Conservation (phyloP, 352 stramenopile genomes). For the Phytophthora citrophthora region DNA sequence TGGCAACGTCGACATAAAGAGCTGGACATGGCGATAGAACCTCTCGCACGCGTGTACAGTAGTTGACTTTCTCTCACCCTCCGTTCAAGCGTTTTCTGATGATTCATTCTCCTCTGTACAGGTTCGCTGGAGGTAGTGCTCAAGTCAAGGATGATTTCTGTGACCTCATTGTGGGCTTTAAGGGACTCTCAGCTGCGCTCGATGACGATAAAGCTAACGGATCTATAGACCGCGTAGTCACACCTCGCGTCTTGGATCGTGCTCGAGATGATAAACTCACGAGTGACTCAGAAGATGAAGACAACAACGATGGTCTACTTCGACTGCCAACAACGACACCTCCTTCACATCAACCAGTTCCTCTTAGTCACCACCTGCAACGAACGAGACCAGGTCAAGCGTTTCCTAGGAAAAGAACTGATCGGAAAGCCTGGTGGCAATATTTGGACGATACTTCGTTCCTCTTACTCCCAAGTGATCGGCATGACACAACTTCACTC, state of each 20-base stretch:
- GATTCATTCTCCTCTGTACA: neutral
- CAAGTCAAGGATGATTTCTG: slow-evolving; percentile 63
- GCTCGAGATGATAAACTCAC: neutral
- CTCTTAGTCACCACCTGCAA: slow-evolving; percentile 33
- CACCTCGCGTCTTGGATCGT: slow-evolving; percentile 3
- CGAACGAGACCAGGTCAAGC: slow-evolving; percentile 26
- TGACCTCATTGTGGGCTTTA: slow-evolving; percentile 66
- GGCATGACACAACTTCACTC: neutral
- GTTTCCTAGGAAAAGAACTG: slow-evolving; percentile 42
- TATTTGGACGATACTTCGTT: slow-evolving; percentile 32
- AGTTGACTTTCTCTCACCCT: neutral
- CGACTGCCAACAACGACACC: slow-evolving; percentile 30
- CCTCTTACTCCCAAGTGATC: slow-evolving; percentile 20
- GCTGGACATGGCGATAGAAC: slow-evolving; percentile 37
- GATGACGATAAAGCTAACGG: slow-evolving; percentile 11
- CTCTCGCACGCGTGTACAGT: slow-evolving; percentile 28
- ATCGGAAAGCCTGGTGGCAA: slow-evolving; percentile 45
- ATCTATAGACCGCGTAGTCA: slow-evolving; percentile 21
- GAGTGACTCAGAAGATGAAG: slow-evolving; percentile 19
- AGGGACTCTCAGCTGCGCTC: slow-evolving; percentile 24
- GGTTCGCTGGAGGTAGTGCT: slow-evolving; percentile 10
- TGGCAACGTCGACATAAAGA: slow-evolving; percentile 35
- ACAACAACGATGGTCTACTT: slow-evolving; percentile 8
- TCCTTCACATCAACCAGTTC: slow-evolving; percentile 33
- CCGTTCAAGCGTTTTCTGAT: neutral